These are phyloP conservation scores for Sanchytrium tribonematis DNA, from an alignment of 371 early-diverging fungal species.

Conservation along the genomic window DNA sequence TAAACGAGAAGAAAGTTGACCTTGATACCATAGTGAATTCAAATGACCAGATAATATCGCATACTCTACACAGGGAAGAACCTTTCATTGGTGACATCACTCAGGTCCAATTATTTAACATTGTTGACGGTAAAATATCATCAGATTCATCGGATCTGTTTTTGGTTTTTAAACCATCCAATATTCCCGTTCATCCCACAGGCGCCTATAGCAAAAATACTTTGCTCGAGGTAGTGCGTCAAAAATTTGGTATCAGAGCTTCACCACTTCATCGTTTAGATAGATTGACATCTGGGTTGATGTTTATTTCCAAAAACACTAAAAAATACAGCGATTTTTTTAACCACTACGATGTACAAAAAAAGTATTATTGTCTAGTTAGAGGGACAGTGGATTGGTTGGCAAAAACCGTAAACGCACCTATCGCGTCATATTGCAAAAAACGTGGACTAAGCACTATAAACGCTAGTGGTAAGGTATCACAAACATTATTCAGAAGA, in stretches of 20 bases:
- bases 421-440: neutral
- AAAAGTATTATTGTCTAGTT: constrained; percentile 15
- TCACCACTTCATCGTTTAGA: constrained; percentile 17
- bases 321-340: constrained; percentile 7
- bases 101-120: neutral
- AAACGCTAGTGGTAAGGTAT: constrained; percentile 2
- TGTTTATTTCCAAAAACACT: constrained; percentile 12
- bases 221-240: constrained; percentile 9
- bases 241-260: constrained; percentile 5
- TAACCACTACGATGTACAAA: constrained; percentile 6
- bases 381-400: constrained; percentile 12
- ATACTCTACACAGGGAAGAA: constrained; percentile 16
- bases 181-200: constrained; percentile 20
- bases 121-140: constrained; percentile 10
- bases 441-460: neutral
- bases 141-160: constrained; percentile 9
- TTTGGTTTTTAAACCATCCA: constrained; percentile 17
- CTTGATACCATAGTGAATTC: constrained; percentile 8
- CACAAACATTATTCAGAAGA: constrained; percentile 1
- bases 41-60: constrained; percentile 13
- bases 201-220: constrained; percentile 13
- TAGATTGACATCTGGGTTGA: constrained; percentile 17
- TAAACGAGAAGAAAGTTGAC: constrained; percentile 10
- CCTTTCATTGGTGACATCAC: constrained; percentile 5
- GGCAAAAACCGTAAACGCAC: neutral